Conservation (phyloP, 148 eudicot genomes). For the Mesembryanthemum crystallinum region DNA sequence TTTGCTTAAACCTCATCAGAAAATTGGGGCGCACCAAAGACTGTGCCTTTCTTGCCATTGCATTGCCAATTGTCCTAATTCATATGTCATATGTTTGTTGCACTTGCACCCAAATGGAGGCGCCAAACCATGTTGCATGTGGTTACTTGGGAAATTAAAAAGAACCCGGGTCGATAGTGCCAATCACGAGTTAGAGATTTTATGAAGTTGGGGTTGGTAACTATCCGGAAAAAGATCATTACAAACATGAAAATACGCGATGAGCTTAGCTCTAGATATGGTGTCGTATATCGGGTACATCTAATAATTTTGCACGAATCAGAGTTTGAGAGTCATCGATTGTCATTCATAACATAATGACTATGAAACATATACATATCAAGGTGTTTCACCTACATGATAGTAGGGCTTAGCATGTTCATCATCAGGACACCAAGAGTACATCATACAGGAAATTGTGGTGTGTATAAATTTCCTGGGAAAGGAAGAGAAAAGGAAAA, state of each 20-base stretch:
- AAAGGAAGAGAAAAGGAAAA: too few relatives aligned
- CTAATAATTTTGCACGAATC: not conserved
- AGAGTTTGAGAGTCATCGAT: too few relatives aligned
- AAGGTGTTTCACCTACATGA: not conserved
- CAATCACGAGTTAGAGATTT: not conserved
- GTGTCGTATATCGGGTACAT: too few relatives aligned
- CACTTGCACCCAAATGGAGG: not conserved
- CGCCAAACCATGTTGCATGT: slow-evolving; percentile 21
- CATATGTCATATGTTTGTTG: slow-evolving; percentile 3
- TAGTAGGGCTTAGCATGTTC: too few relatives aligned
- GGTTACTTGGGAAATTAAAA: not conserved
- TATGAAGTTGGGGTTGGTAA: not conserved
- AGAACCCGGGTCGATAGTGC: not conserved
- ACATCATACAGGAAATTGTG: too few relatives aligned
- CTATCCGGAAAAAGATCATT: too few relatives aligned
- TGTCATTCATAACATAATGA: too few relatives aligned
- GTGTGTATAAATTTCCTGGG: too few relatives aligned
- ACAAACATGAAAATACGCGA: too few relatives aligned
- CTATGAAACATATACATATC: too few relatives aligned
- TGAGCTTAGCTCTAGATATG: too few relatives aligned
- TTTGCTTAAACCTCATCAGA: not conserved
- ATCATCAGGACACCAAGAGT: too few relatives aligned
- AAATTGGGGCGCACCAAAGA: slow-evolving; percentile 17
- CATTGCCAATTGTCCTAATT: slow-evolving; percentile 33
- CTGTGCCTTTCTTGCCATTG: slow-evolving; percentile 13